phyloP scores from a whole-genome alignment of 2,329 filamentous ascomycete species.

The Fusarium sp. region DNA sequence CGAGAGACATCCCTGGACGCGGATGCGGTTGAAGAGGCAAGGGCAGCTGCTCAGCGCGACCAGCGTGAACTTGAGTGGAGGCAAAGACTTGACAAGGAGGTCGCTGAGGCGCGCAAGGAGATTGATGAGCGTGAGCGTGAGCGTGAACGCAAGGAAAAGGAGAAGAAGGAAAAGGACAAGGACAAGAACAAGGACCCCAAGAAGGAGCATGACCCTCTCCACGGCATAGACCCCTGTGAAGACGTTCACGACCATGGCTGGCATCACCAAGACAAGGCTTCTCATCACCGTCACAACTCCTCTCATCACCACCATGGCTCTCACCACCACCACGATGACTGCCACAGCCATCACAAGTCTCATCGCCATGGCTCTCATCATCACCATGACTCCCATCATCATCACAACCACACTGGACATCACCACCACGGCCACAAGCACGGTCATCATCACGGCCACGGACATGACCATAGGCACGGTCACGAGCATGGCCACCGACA shows the following conservation, averaged over 20 bases:
- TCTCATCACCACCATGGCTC: neutral
- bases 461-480: neutral
- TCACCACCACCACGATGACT: neutral
- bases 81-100: neutral
- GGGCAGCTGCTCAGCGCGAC: neutral
- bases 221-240: neutral
- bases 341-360: neutral
- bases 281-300: neutral
- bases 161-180: neutral
- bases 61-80: neutral
- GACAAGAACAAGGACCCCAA: neutral
- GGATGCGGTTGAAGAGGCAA: neutral
- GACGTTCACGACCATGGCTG: neutral
- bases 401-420: neutral
- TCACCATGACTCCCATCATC: neutral
- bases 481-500: neutral
- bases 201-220: conserved; percentile 6
- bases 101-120: neutral
- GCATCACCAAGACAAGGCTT: neutral
- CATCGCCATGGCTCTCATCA: neutral
- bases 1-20: neutral
- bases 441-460: neutral
- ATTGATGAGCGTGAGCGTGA: conserved; percentile 6
- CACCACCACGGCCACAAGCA: neutral
- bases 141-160: conserved; percentile 2